Evolutionary conservation across 2,329 filamentous ascomycete species (phyloP).

Genomic region (Claviceps sp.): DNA sequence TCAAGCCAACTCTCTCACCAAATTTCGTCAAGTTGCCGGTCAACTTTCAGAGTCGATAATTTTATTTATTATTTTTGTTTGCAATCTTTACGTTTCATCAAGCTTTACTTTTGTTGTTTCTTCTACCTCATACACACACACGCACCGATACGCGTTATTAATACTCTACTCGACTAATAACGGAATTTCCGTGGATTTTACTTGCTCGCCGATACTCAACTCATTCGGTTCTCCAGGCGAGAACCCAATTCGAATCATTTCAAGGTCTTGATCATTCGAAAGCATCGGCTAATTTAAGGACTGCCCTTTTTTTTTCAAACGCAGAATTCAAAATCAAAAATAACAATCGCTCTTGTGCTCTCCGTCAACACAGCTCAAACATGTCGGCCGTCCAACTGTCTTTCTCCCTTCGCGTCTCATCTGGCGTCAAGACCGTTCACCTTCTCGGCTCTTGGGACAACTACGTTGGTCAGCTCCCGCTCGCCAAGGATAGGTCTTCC

Average conservation of each 20-base stretch:
- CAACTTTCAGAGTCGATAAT: conserved; percentile 20
- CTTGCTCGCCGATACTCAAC: conserved; percentile 35
- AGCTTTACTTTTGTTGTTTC: conserved; percentile 7
- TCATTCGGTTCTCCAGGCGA: conserved; percentile 1
- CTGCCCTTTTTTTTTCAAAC: not conserved
- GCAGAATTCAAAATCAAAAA: too few species aligned
- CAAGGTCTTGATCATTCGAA: conserved; percentile 17
- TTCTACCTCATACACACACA: not conserved
- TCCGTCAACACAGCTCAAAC: conserved; percentile 24
- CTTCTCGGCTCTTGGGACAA: conserved; percentile 97
- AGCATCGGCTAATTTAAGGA: not conserved
- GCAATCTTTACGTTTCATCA: conserved; percentile 7
- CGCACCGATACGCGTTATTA: conserved; percentile 10
- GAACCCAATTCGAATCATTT: conserved; percentile 10
- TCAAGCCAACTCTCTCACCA: conserved; percentile 1
- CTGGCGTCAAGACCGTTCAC: conserved; percentile 94
- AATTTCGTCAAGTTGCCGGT: conserved; percentile 23
- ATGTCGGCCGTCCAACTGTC: conserved; percentile 91
- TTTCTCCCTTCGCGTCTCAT: conserved; percentile 92
- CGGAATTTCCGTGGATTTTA: conserved; percentile 38
- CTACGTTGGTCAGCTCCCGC: conserved; percentile 86
- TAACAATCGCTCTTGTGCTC: too few species aligned
- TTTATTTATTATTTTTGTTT: not conserved
- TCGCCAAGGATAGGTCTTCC: conserved; percentile 73
- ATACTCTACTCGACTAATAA: conserved; percentile 27